Percentiles rank a stretch among this genome's conserved stretches.
Conservation (phyloP, 2,329 filamentous ascomycete genomes). For the Penicillium frequentans region DNA sequence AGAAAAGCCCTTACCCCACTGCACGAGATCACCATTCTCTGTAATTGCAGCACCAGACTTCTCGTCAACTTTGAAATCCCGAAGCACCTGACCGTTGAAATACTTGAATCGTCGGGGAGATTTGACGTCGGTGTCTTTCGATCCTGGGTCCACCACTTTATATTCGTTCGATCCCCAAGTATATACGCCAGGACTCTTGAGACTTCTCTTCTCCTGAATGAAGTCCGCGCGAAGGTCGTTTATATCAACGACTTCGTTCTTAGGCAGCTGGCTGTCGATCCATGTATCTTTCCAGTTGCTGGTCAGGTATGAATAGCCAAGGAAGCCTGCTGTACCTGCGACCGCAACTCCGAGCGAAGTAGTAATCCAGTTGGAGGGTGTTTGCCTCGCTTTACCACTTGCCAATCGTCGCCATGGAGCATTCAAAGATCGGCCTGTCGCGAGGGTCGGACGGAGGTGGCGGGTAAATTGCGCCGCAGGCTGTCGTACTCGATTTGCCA, state of each 20-base stretch:
- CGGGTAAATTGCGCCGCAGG: constrained; percentile 22
- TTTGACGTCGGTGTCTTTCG: constrained; percentile 75
- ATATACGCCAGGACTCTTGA: constrained; percentile 83
- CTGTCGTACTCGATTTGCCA: constrained; percentile 26
- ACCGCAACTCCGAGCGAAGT: constrained; percentile 32
- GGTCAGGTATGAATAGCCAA: constrained; percentile 33
- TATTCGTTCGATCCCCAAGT: constrained; percentile 89
- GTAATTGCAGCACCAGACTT: constrained; percentile 83
- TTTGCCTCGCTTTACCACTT: constrained; percentile 23
- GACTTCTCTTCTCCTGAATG: constrained; percentile 79
- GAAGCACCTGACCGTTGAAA: constrained; percentile 80
- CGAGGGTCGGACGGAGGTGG: constrained; percentile 21
- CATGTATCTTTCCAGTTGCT: constrained; percentile 17
- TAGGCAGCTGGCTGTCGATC: constrained; percentile 16
- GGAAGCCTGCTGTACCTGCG: constrained; percentile 31
- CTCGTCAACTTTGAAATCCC: constrained; percentile 82
- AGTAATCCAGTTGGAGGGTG: constrained; percentile 30
- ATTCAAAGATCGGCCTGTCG: constrained; percentile 16
- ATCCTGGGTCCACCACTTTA: constrained; percentile 81
- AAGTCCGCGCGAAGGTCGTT: constrained; percentile 82
- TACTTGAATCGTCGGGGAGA: constrained; percentile 73
- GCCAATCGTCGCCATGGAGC: constrained; percentile 31
- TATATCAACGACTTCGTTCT: constrained; percentile 22
- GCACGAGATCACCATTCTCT: constrained; percentile 82
- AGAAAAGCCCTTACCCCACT: constrained; percentile 84